Evolutionary conservation across 1,139 yeast genomes (phyloP).

Genomic region (Suhomyces guaymorum): DNA sequence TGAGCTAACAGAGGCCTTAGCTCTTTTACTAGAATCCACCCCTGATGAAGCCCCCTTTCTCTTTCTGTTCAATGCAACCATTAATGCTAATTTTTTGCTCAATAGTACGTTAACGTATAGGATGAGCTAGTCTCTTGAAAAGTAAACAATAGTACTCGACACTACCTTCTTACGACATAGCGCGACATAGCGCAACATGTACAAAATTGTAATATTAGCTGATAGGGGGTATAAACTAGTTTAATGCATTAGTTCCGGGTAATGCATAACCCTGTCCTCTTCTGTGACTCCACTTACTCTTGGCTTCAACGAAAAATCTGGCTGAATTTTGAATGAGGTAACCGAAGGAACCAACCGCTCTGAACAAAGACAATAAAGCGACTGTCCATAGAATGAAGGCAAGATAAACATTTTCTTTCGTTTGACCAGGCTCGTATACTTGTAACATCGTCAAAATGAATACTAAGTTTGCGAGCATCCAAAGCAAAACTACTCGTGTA

Average conservation of each 20-base stretch:
- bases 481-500: slow-evolving; percentile 86
- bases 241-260: slow-evolving; percentile 38
- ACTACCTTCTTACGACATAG: slow-evolving; percentile 1
- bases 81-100: no score
- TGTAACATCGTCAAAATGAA: slow-evolving; percentile 86
- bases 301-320: slow-evolving; percentile 42
- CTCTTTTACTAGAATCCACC: slow-evolving; percentile 27
- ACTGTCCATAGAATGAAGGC: slow-evolving; percentile 89
- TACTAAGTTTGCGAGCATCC: slow-evolving; percentile 82
- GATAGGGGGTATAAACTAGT: slow-evolving; percentile 16
- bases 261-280: slow-evolving; percentile 39
- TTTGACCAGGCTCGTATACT: slow-evolving; percentile 66
- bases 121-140: no score
- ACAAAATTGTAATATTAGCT: no score
- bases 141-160: not conserved
- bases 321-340: slow-evolving; percentile 54
- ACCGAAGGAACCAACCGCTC: slow-evolving; percentile 76
- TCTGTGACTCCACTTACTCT: slow-evolving; percentile 45
- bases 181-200: not conserved
- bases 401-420: slow-evolving; percentile 65
- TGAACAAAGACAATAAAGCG: slow-evolving; percentile 73
- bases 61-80: slow-evolving; percentile 51
- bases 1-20: slow-evolving; percentile 39
- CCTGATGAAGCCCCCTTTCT: slow-evolving; percentile 25
- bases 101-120: no score